Percentiles rank a stretch among this genome's conserved stretches.
phyloP scores from a whole-genome alignment of 441 rosid genomes.

The Pelargonium australe region DNA sequence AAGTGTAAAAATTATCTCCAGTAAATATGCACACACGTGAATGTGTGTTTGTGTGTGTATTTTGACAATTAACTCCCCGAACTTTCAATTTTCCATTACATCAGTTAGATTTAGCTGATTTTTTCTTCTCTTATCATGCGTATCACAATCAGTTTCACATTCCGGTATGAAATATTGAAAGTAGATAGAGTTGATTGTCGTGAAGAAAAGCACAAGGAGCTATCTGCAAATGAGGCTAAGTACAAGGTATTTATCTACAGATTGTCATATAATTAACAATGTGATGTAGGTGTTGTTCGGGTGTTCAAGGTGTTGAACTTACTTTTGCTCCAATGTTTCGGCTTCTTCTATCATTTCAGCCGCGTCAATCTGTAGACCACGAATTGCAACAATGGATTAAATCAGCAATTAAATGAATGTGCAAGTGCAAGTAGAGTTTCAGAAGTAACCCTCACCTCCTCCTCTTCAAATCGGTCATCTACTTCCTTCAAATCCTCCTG shows the following conservation, averaged over 20 bases:
- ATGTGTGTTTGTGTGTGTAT: too few species aligned
- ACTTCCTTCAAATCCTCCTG: constrained; percentile 84
- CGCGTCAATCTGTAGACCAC: constrained; percentile 66
- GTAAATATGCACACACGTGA: neutral
- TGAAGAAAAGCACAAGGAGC: too few species aligned
- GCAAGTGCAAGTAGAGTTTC: neutral
- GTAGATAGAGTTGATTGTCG: too few species aligned
- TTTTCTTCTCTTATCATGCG: too few species aligned
- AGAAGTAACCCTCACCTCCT: constrained; percentile 44
- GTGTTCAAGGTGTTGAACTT: constrained; percentile 18
- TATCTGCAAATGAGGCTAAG: too few species aligned
- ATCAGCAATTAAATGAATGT: neutral
- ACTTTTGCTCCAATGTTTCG: constrained; percentile 87
- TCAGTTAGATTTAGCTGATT: too few species aligned
- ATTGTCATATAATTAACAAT: too few species aligned
- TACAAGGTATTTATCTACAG: too few species aligned
- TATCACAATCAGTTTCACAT: too few species aligned
- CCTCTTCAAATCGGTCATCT: constrained; percentile 79
- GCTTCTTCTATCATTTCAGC: constrained; percentile 87
- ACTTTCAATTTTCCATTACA: too few species aligned
- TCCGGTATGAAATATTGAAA: too few species aligned
- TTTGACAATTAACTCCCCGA: too few species aligned
- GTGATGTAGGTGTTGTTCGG: neutral
- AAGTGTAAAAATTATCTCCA: neutral
- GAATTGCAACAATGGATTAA: neutral